These are phyloP conservation scores for Fusarium phyllophilum DNA, from an alignment of 2,329 filamentous ascomycete species.

Conservation along the genomic window DNA sequence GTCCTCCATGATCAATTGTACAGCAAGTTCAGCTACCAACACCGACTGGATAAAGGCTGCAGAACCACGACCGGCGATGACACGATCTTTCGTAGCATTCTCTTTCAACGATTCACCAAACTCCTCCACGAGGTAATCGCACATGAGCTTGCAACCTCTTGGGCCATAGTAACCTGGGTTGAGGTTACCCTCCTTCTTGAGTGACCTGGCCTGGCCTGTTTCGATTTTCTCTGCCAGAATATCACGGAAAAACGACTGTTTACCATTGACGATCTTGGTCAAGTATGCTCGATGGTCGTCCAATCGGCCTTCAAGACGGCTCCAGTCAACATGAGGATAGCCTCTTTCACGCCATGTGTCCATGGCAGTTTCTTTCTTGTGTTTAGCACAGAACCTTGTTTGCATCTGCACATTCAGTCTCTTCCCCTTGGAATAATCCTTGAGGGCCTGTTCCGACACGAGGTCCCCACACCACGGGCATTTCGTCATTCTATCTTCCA, in stretches of 20 bases:
- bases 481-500: slow-evolving; percentile 41
- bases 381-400: slow-evolving; percentile 70
- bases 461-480: slow-evolving; percentile 75
- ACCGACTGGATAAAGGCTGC: slow-evolving; percentile 78
- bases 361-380: slow-evolving; percentile 66
- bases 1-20: slow-evolving; percentile 66
- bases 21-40: slow-evolving; percentile 76
- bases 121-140: slow-evolving; percentile 70
- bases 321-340: slow-evolving; percentile 81
- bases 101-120: slow-evolving; percentile 70
- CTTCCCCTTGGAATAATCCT: slow-evolving; percentile 59
- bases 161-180: slow-evolving; percentile 87
- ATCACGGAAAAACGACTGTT: slow-evolving; percentile 69
- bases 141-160: slow-evolving; percentile 77
- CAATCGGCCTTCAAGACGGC: slow-evolving; percentile 67
- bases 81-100: slow-evolving; percentile 69
- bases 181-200: slow-evolving; percentile 67
- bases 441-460: slow-evolving; percentile 66
- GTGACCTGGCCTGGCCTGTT: slow-evolving; percentile 65
- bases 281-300: slow-evolving; percentile 65
- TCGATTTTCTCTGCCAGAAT: slow-evolving; percentile 65
- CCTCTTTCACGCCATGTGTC: slow-evolving; percentile 60
- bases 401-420: slow-evolving; percentile 68
- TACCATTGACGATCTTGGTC: slow-evolving; percentile 67
- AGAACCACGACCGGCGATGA: slow-evolving; percentile 74